A percentile compares a stretch with the other conserved stretches of the same genome.
These are phyloP conservation scores for Pachysandra terminalis DNA, from an alignment of 164 flowering plant genomes.

Conservation along the genomic window DNA sequence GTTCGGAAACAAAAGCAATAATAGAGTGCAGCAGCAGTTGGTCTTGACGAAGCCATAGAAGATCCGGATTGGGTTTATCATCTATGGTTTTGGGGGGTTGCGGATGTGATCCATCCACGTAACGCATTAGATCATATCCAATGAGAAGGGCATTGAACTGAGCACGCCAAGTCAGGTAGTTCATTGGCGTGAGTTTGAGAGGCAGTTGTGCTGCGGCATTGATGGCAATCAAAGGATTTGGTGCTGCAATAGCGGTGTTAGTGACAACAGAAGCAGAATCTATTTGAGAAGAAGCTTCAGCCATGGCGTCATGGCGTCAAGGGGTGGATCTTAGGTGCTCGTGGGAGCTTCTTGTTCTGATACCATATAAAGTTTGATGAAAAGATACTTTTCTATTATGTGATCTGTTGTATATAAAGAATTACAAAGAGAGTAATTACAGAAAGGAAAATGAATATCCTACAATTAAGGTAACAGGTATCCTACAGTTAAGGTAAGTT, in stretches of 20 bases:
- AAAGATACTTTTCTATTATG: too few relatives aligned
- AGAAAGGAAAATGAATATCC: too few relatives aligned
- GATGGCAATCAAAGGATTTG: background rate
- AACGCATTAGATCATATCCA: slow-evolving; percentile 5
- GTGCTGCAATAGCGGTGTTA: background rate
- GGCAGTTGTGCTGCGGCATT: background rate
- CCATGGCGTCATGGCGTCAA: too few relatives aligned
- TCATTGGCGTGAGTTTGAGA: slow-evolving; percentile 10
- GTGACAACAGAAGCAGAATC: background rate
- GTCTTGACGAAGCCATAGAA: slow-evolving; percentile 3
- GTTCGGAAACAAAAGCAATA: background rate
- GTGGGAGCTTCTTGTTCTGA: background rate
- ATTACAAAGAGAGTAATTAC: too few relatives aligned
- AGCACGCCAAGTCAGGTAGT: slow-evolving; percentile 8
- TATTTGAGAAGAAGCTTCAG: background rate
- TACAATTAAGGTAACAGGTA: too few relatives aligned
- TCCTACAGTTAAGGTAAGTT: too few relatives aligned
- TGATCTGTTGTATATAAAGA: too few relatives aligned
- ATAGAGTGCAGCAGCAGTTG: background rate
- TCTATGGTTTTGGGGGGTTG: background rate
- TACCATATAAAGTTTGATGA: slow-evolving; percentile 1
- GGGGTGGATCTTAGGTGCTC: background rate
- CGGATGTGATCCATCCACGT: slow-evolving; percentile 6
- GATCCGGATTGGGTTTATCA: background rate
- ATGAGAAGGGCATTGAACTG: slow-evolving; percentile 3